Evolutionary conservation across 2,329 filamentous ascomycete species (phyloP).

Genomic region (Stemphylium lycopersici): DNA sequence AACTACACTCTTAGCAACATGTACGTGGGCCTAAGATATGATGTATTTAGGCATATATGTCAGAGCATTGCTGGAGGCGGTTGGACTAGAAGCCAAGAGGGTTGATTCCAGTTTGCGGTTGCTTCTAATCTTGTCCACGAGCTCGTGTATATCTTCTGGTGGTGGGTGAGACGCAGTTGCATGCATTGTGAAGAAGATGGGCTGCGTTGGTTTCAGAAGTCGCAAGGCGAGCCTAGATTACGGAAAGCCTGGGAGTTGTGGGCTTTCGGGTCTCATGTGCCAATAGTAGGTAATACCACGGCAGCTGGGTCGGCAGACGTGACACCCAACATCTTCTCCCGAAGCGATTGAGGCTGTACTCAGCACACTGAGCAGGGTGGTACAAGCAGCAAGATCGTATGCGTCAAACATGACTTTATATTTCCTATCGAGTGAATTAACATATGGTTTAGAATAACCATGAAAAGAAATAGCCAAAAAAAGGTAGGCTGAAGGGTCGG

Average conservation of each 20-base stretch:
- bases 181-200: neutral
- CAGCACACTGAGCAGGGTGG: neutral
- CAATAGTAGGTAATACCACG: neutral
- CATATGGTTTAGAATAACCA: neutral
- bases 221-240: neutral
- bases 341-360: neutral
- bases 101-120: conserved; percentile 1
- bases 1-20: too few species aligned
- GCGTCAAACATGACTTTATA: neutral
- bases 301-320: neutral
- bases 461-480: neutral
- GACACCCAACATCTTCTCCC: neutral
- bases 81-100: neutral
- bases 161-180: neutral
- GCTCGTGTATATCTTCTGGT: conserved; percentile 1
- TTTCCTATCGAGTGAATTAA: neutral
- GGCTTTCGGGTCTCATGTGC: neutral
- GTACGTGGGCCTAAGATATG: too few species aligned
- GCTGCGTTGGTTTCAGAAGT: neutral
- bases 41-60: too few species aligned
- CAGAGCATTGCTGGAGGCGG: neutral
- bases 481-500: neutral
- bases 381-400: neutral
- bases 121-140: conserved; percentile 2
- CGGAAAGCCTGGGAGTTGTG: neutral